Evolutionary conservation across 2,329 filamentous ascomycete genomes (phyloP), one percentile per base, ranked within the genome.

Genomic region (Verticillium longisporum): DNA sequence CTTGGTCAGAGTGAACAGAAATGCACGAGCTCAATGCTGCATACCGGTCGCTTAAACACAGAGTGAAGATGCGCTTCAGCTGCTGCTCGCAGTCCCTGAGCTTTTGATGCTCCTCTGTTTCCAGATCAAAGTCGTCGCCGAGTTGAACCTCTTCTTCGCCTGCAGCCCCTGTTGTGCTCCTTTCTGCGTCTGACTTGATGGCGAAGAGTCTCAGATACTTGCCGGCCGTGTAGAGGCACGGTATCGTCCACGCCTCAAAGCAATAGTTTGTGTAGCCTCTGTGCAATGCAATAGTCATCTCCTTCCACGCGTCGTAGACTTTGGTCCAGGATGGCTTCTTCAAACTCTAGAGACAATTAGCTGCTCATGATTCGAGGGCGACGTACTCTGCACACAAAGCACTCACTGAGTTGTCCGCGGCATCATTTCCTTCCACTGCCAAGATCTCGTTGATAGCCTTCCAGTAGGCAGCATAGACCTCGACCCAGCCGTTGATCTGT

Each of bases 211-310:
- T 84, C 62, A 99, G 76, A 72, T 96, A 92, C 75, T 92, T 96
- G 60, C 92, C 93, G 31, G 89, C 88, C 59, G 90, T 83, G 71
- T 98, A 98, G 45, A 99, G 81, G 70, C 91, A 93, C 3, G 95
- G 93, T 58, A 99, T 87, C 0, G 92, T 95, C 94, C 95, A 99
- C 36, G 92, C 88, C 66, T 91, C 88, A 68, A 98, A 91, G 2
- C 85, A 83, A 60, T 82, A 80, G 66, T 84, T 88, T 38, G 87
- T 88, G 72, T 97, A 97, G 36, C 92, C 92, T 66, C 92, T 86
- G 61, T 93, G 88, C 45, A 98, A 79, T 56, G 82, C 80, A 64
- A 89, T 90, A 55, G 90, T 86, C 64, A 98, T 72, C 50, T 96
- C 91, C 71, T 91, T 96, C 93, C 95, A 98, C 10, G 87, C 79